Conservation (phyloP, 2,329 filamentous ascomycete genomes). For the Nothomitra cinnamomea region DNA sequence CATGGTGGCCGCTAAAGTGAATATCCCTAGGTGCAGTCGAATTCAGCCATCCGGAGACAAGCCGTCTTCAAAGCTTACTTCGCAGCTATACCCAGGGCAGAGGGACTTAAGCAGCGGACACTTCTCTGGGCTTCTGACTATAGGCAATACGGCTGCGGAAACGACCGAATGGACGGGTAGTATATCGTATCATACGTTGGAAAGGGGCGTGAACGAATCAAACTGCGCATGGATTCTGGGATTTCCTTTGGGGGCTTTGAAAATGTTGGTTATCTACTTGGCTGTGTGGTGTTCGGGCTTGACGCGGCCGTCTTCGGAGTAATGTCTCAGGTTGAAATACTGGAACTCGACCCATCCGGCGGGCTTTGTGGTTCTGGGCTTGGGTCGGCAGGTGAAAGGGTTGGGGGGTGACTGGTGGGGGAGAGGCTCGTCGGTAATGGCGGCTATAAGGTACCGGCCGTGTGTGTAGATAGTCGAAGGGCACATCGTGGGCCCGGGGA, state of each 20-base stretch:
- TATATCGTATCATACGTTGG: no score
- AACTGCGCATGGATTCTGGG: neutral
- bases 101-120: no score
- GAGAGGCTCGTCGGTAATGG: neutral
- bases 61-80: no score
- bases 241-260: neutral
- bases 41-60: no score
- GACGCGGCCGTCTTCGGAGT: neutral
- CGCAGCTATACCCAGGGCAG: no score
- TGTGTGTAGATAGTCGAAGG: slow-evolving; percentile 7
- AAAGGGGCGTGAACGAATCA: no score
- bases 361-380: neutral
- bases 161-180: no score
- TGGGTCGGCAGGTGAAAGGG: neutral
- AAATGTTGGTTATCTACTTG: neutral
- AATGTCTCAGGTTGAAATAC: neutral
- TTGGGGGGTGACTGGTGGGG: neutral
- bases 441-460: neutral
- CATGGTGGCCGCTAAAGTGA: no score
- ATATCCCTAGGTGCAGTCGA: no score
- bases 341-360: slow-evolving; percentile 4
- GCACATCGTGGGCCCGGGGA: neutral
- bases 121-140: no score
- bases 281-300: neutral
- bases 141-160: no score